These are phyloP conservation scores for Erigeron philadelphicus DNA, from an alignment of 140 eudicot species.

Conservation along the genomic window DNA sequence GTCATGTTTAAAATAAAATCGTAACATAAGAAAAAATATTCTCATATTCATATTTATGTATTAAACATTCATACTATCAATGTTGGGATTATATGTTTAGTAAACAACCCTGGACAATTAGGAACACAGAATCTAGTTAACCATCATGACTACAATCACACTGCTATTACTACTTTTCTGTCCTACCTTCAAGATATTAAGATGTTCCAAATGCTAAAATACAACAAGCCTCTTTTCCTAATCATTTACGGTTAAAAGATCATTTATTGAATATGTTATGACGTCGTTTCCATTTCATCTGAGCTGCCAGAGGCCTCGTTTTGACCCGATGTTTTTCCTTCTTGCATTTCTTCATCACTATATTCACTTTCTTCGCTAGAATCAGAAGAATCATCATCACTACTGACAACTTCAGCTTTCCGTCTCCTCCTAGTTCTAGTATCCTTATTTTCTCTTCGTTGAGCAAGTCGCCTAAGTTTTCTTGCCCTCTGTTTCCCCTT, in stretches of 20 bases:
- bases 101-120: slow-evolving; percentile 19
- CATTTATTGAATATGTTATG: slow-evolving; percentile 4
- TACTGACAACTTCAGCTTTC: slow-evolving; percentile 55
- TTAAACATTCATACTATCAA: slow-evolving; percentile 22
- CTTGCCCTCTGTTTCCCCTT: slow-evolving; percentile 73
- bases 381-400: slow-evolving; percentile 46
- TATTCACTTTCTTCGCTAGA: slow-evolving; percentile 58
- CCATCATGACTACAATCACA: slow-evolving; percentile 31
- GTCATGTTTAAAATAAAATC: too few relatives aligned
- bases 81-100: background rate
- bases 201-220: slow-evolving; percentile 7
- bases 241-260: slow-evolving; percentile 18
- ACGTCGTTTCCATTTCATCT: slow-evolving; percentile 40
- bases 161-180: slow-evolving; percentile 12
- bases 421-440: slow-evolving; percentile 55
- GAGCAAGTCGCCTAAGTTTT: slow-evolving; percentile 66
- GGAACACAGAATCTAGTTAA: slow-evolving; percentile 24
- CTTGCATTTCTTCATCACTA: slow-evolving; percentile 60
- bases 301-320: slow-evolving; percentile 68
- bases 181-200: slow-evolving; percentile 18
- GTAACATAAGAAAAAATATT: background rate
- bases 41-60: background rate
- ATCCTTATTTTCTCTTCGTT: slow-evolving; percentile 52
- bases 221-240: slow-evolving; percentile 25
- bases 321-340: slow-evolving; percentile 39